Base-by-base conservation (phyloP, 148 eudicot genomes). In the Amaranthus cruentus region DNA sequence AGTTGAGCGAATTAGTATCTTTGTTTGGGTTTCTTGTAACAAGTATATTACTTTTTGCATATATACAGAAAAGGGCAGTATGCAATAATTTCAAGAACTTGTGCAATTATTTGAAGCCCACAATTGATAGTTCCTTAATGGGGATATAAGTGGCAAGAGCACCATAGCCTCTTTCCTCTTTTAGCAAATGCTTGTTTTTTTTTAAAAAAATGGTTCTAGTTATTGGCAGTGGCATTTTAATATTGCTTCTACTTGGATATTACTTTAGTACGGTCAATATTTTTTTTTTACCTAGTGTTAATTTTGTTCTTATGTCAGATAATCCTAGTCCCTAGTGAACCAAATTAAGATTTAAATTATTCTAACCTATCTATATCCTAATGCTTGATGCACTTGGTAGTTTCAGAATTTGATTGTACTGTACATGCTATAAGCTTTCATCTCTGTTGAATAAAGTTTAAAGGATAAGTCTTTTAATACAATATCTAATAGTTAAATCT, bases 21-120 rank as follows among this genome's bases (percentile, higher is more conserved):
- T 60, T 51, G 55, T 68, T 62, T 13, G 70, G 69, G 61, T 78
- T 61, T 73, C 74, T 28, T 55, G n/a, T 51, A 70, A 70, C 60
- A 55, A 56, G 58, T 57, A 4, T 69, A 56, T 42, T 66, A 3
- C 77, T 68, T 69, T 73, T 53, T 53, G 44, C 66, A 63, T 72
- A 50, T 15, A 53, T 58, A 75, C 53, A 47, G 46, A 66, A 12
- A 47, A 51, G 15, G 56, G 42, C 38, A 49, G 46, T 38, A 28
- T 38, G 51, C 43, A 57, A 64, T 53, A 38, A 56, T 55, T 55
- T 74, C 2, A 57, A 57, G 70, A 55, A 66, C 55, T 14, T 7
- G 9, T 6, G 4, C 13, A 12, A 49, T 62, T 73, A 49, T 62
- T 73, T 9, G 38, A 6, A 28, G 18, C 66, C 44, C 47, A 49